A percentile compares a stretch with the other conserved stretches of the same genome.
phyloP scores from a whole-genome alignment of 2,329 filamentous ascomycete genomes.

The Aspergillus uvarum region DNA sequence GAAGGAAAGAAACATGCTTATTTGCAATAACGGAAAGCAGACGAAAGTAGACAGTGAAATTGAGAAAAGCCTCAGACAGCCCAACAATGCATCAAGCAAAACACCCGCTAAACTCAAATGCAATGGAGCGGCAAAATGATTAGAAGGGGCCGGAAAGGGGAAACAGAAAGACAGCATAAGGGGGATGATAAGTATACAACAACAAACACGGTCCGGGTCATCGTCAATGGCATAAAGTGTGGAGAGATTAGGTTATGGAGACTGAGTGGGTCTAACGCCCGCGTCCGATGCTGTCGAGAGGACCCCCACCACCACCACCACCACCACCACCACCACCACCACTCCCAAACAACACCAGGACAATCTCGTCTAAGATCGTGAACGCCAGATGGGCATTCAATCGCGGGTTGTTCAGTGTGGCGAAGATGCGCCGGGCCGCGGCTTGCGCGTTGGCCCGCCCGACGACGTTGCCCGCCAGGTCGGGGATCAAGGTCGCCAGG shows the following conservation, averaged over 20 bases:
- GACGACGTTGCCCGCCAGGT: conserved; percentile 89
- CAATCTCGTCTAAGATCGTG: conserved; percentile 69
- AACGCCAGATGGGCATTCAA: conserved; percentile 76
- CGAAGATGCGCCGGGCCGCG: conserved; percentile 84
- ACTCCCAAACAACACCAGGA: conserved; percentile 61
- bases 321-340: conserved; percentile 16
- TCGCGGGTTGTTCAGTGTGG: conserved; percentile 84
- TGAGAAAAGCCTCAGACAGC: background rate
- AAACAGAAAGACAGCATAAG: too few relatives aligned
- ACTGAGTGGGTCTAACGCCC: background rate
- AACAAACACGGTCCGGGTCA: background rate
- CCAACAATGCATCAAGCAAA: background rate
- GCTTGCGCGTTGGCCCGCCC: conserved; percentile 87
- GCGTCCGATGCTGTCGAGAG: background rate
- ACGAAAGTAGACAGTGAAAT: background rate
- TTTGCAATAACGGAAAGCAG: background rate
- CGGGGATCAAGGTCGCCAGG: conserved; percentile 84
- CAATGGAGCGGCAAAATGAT: too few relatives aligned
- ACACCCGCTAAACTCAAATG: background rate
- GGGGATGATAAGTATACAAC: too few relatives aligned
- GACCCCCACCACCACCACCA: conserved; percentile 11
- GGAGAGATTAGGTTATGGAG: background rate
- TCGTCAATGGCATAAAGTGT: background rate
- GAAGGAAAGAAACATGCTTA: background rate
- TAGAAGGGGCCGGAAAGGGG: too few relatives aligned